Conservation (phyloP, 495 filamentous ascomycete species). For the Penicillium angulare region DNA sequence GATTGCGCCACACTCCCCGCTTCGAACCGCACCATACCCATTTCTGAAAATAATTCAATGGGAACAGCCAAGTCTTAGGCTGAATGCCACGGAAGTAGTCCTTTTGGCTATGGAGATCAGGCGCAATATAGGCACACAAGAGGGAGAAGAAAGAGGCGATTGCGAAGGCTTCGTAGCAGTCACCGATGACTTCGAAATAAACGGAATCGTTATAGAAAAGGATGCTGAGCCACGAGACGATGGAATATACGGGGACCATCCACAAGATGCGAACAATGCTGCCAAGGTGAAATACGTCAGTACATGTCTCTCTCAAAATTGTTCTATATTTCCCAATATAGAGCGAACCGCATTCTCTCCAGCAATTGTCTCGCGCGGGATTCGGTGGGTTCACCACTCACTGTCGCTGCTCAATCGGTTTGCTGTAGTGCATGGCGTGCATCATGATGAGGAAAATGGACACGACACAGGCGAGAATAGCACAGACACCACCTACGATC, state of each 20-base stretch:
- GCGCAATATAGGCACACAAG: slow-evolving; percentile 79
- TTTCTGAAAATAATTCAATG: slow-evolving; percentile 60
- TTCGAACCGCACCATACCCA: slow-evolving; percentile 66
- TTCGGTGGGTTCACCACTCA: slow-evolving; percentile 38
- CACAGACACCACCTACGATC: slow-evolving; percentile 49
- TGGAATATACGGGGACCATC: slow-evolving; percentile 84
- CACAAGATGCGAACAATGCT: slow-evolving; percentile 90
- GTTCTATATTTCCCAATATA: not conserved
- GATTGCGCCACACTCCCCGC: slow-evolving; percentile 67
- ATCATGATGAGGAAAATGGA: slow-evolving; percentile 61
- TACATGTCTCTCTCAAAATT: not conserved
- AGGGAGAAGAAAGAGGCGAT: slow-evolving; percentile 91
- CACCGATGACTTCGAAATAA: slow-evolving; percentile 76
- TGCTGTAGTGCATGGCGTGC: slow-evolving; percentile 82
- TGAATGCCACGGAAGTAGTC: slow-evolving; percentile 75
- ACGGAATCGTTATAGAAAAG: slow-evolving; percentile 76
- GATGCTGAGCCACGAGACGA: slow-evolving; percentile 75
- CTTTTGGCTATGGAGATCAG: slow-evolving; percentile 80
- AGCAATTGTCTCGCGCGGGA: not conserved
- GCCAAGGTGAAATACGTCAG: slow-evolving; percentile 22
- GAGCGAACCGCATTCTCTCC: not conserved
- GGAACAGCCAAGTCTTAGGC: slow-evolving; percentile 73
- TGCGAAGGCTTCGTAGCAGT: slow-evolving; percentile 92
- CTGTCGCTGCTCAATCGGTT: slow-evolving; percentile 81
- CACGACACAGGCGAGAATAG: slow-evolving; percentile 38